Evolutionary conservation across 345 rosid species (phyloP).

Genomic region (Tarenaya hassleriana): DNA sequence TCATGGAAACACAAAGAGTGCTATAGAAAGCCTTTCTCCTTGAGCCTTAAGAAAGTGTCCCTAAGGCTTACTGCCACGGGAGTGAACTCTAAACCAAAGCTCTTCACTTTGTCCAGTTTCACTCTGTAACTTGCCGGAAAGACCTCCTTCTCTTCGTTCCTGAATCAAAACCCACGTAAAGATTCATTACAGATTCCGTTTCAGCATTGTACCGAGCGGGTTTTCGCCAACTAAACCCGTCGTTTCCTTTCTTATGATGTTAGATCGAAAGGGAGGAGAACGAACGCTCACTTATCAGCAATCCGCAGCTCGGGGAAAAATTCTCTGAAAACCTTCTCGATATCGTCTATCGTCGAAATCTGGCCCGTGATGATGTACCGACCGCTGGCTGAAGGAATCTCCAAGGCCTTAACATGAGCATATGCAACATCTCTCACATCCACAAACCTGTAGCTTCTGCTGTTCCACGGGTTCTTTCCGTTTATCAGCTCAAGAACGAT

Average conservation of each 20-base stretch:
- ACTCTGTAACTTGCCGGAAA: background rate
- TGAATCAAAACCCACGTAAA: slow-evolving; percentile 4
- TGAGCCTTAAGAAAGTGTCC: slow-evolving; percentile 24
- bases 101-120: slow-evolving; percentile 25
- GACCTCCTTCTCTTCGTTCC: slow-evolving; percentile 15
- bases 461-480: slow-evolving; percentile 25
- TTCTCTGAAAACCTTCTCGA: slow-evolving; percentile 10
- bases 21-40: slow-evolving; percentile 20
- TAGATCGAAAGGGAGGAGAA: background rate
- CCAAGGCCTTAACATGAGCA: slow-evolving; percentile 30
- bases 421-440: slow-evolving; percentile 31
- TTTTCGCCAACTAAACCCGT: too few relatives aligned
- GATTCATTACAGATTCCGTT: too few relatives aligned
- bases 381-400: slow-evolving; percentile 28
- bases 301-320: slow-evolving; percentile 16
- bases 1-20: too few relatives aligned
- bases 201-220: too few relatives aligned
- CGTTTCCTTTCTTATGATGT: too few relatives aligned
- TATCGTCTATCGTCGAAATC: slow-evolving; percentile 1
- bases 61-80: slow-evolving; percentile 10
- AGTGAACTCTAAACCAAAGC: slow-evolving; percentile 24
- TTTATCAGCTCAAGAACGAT: slow-evolving; percentile 21
- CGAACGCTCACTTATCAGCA: slow-evolving; percentile 19
- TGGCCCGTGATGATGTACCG: slow-evolving; percentile 23
- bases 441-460: slow-evolving; percentile 12